Base-by-base conservation (phyloP, 2,329 filamentous ascomycete species). In the Diaporthe batatas region DNA sequence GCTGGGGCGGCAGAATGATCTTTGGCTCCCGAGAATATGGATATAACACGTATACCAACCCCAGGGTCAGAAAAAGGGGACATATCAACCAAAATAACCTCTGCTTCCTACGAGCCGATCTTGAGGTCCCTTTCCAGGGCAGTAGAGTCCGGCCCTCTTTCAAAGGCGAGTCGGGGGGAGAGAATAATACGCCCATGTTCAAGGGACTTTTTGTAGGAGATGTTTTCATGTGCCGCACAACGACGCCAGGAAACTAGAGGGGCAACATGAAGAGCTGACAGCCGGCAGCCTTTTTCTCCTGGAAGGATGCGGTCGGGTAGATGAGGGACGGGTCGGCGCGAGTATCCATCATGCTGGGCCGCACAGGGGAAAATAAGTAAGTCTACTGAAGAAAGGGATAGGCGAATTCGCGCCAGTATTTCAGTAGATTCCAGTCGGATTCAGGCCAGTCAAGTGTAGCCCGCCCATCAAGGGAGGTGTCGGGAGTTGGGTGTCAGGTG, bases 111-210 rank as follows among this genome's bases (percentile, higher is more conserved):
- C 49, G 67, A 29, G 32, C 34, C 32, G 55, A 29, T 25, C 47
- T 70, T 36, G 68, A 70, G 18, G 21, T 58, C 25, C 55, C 55
- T 16, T 49, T 25, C 32, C 51, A 34, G 29, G 55, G 68, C 32
- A 70, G 68, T 44, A 58, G 32, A 29, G 29, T 62, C n/a, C 68
- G 68, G 21, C 68, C 68, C 53, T 70, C 68, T 54, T 70, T 70
- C 12, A 70, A n/a, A 23, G 68, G 68, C 44, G 68, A 70, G 12
- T 53, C 68, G 25, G 55, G 55, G 21, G 68, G 68, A 44, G 47
- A 53, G 32, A 70, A 70, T 32, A 70, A 53, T 25, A 32, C 57
- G 57, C 54, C 68, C 55, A 70, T 70, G 11, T 39, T 58, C 44
- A 44, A 25, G n/a, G 36, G 21, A 16, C 6, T 25, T 10, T 39